Evolutionary conservation across 2,329 filamentous ascomycete species (phyloP), one percentile per base, ranked within the genome.

Genomic region (Pestalotiopsis sp.): DNA sequence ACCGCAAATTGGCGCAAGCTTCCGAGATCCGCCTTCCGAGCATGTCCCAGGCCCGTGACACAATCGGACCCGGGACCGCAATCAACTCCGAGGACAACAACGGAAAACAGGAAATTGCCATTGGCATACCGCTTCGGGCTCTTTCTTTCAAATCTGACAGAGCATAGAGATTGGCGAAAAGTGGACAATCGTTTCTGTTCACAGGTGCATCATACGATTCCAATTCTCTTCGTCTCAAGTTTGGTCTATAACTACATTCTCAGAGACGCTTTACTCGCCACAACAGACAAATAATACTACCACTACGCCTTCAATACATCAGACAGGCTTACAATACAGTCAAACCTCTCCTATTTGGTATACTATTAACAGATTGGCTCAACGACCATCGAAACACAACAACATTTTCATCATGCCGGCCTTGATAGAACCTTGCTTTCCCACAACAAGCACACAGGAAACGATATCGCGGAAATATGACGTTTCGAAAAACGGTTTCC

Each of bases 401-500:
- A 14, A 31, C 57, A 59, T 31, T 17, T 17, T 58, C 49, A 66
- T 13, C 23, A 67, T 67, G 65, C 65, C 65, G 14, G 65, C 52
- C n/a, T 31, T 39, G 31, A 39, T 60, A 39, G 23, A 67, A n/a
- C 31, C 65, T 25, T 23, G 13, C 7, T 13, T 36, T 38, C 27
- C 45, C 9, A 9, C 31, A 14, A n/a, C 38, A 12, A 63, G 39
- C 27, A 66, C 49, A 27, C n/a, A 41, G 4, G 67, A 69, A 0
- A 69, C 71, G 39, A 68, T 74, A 4, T 70, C 83, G 20, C 70
- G 73, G 38, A 76, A 78, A 59, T 85, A 80, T 63, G 75, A 76
- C 25, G 76, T 86, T 31, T 81, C 83, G 2, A 78, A 84, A 25
- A 89, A 93, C 79, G 94, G 93, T 49, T 97, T 97, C 78, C 87